These are phyloP conservation scores for Schizopora paradoxa DNA, from an alignment of 1,284 basidiomycete genomes.

Conservation along the genomic window DNA sequence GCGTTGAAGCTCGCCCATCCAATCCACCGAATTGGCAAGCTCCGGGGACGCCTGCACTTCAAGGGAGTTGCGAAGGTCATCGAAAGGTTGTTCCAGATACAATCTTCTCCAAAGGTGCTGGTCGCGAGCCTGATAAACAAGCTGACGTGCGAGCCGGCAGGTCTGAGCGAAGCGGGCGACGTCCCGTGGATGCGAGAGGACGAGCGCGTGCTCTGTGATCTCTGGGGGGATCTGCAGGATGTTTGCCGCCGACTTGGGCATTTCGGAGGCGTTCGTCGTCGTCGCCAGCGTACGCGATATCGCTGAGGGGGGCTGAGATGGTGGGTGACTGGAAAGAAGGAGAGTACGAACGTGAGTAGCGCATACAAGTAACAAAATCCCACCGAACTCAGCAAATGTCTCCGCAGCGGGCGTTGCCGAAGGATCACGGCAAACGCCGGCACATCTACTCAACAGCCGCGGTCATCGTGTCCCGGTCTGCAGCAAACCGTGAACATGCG, in stretches of 20 bases:
- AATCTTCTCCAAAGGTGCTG: conserved; percentile 61
- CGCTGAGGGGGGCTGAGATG: not conserved
- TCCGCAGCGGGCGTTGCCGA: too few relatives aligned
- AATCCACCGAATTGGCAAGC: conserved; percentile 19
- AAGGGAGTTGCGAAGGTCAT: conserved; percentile 44
- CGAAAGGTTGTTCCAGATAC: conserved; percentile 51
- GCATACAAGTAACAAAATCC: too few relatives aligned
- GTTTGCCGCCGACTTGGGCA: too few relatives aligned
- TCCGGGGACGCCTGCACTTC: conserved; percentile 30
- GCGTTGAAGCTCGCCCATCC: conserved; percentile 30
- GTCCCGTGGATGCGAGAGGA: conserved; percentile 47
- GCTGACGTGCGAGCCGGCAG: conserved; percentile 38
- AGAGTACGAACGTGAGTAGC: conserved; percentile 5
- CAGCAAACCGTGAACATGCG: conserved; percentile 12
- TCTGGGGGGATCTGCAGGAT: conserved; percentile 45
- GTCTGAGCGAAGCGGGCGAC: conserved; percentile 51
- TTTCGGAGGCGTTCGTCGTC: too few relatives aligned
- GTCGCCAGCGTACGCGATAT: too few relatives aligned
- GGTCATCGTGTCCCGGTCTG: too few relatives aligned
- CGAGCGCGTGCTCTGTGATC: conserved; percentile 49
- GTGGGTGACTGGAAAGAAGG: not conserved
- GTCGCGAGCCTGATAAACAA: conserved; percentile 46
- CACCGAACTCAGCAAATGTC: too few relatives aligned
- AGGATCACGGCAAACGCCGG: too few relatives aligned
- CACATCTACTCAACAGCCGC: too few relatives aligned